Base-by-base conservation (phyloP, 106 monocot species). In the Gastrodia elata region DNA sequence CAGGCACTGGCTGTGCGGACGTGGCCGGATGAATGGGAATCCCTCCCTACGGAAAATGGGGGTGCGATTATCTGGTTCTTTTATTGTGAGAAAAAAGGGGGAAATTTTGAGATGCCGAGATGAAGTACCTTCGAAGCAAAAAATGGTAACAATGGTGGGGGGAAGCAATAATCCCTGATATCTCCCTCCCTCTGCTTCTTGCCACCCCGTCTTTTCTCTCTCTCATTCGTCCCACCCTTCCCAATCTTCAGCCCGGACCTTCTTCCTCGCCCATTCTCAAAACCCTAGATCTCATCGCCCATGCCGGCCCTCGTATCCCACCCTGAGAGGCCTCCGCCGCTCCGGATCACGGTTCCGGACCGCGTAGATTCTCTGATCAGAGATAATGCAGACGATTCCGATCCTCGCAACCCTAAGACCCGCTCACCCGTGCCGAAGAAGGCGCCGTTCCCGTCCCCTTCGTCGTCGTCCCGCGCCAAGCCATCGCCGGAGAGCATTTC, bases 301-400 rank as follows among this genome's bases (percentile, higher is more conserved):
- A 91, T 91, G 91, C 91, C 91, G 68, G 91, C 85, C 44, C 74
- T 91, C 24, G 79, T 91, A 28, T 68, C 91, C 18, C 80, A 86
- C 20, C 18, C 82, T 30, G 85, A 78, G 5, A 74, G 78, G 32
- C n/a, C n/a, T n/a, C 39, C 76, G 70, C 59, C 83, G 20, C 78
- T 77, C 13, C 76, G 84, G 49, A 58, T 82, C 76, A 10, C 80
- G 20, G 49, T 79, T 11, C 81, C 81, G 7, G 48, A 38, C 14
- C 41, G 40, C 42, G 69, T 46, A 26, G 76, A 59, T 25, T 20
- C 73, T 22, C 78, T 75, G 71, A 70, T 71, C 35, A 65, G 67
- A 37, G 76, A 70, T 43, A 43, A 77, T 61, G 37, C 55, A 48
- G 68, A 39, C 22, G 49, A 46, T 65, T 48, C 72, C 72, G 72